Base-by-base conservation (phyloP, 805 yeast species). In the Candida tammaniensis region DNA sequence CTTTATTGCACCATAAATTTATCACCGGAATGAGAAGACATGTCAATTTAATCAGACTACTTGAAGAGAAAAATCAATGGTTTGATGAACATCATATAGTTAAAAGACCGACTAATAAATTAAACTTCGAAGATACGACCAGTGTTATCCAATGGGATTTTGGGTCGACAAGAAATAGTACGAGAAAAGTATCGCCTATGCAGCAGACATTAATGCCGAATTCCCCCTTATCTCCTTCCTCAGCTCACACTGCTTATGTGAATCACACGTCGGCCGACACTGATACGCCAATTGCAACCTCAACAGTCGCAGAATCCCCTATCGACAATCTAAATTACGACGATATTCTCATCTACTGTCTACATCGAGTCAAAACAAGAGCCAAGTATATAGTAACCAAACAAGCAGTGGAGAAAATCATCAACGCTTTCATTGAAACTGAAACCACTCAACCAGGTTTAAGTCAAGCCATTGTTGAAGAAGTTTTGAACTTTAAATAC, bases 381-480 rank as follows among this genome's bases (percentile, higher is more conserved):
- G 82, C 86, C 3, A 64, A 64, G 24, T 62, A 71, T n/a, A 59
- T 56, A 8, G 65, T 57, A 16, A 76, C 86, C 0, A 70, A 63
- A 30, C 38, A 43, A 2, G 57, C 69, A 5, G 82, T 82, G 17
- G 51, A 62, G 24, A 42, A 54, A 3, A 52, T 83, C 31, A 59
- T 64, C 23, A 48, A 57, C 5, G 56, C 55, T 8, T 56, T 83
- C 24, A 51, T 57, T 2, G 52, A 51, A 3, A 67, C 71, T 20
- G 88, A 84, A 46, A 38, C 47, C 15, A 51, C 56, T 14, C 76
- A 75, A 37, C 81, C 84, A 1, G 93, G 93, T 0, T 63, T 84
- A 27, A 60, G 78, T 30, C 80, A 75, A 37, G 86, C 86, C 0
- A 65, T 84, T 7, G 59, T 80, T 7, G 86, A 83, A 53, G 91